A percentile compares a stretch with the other conserved stretches of the same genome.
These are phyloP conservation scores for Orbilia brochopaga DNA, from an alignment of 2,329 filamentous ascomycete species.

Conservation along the genomic window DNA sequence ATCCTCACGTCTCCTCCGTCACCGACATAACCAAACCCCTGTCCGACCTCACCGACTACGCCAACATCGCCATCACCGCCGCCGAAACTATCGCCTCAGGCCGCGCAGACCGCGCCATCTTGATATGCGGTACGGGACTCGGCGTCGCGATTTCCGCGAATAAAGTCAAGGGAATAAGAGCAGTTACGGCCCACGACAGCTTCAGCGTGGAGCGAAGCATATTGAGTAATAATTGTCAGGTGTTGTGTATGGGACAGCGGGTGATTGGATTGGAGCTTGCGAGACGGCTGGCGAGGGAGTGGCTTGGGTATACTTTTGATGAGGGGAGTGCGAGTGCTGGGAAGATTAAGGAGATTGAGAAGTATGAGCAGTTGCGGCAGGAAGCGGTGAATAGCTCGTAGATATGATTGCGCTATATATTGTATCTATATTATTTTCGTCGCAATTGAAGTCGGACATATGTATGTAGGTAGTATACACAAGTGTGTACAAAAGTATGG, in stretches of 20 bases:
- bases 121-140: conserved; percentile 85
- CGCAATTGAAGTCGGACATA: no score
- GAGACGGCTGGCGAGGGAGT: conserved; percentile 76
- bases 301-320: conserved; percentile 69
- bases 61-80: conserved; percentile 33
- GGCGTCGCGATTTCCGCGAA: conserved; percentile 89
- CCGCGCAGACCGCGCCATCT: conserved; percentile 75
- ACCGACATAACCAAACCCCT: conserved; percentile 40
- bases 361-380: conserved; percentile 17
- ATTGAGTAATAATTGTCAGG: conserved; percentile 84
- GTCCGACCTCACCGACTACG: conserved; percentile 55
- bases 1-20: conserved; percentile 29
- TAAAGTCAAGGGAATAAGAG: conserved; percentile 81
- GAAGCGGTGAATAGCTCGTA: conserved; percentile 22
- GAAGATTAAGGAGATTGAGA: conserved; percentile 45
- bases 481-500: no score
- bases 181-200: conserved; percentile 87
- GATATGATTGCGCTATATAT: background rate
- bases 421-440: no score
- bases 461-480: no score
- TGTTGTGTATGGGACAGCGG: conserved; percentile 83
- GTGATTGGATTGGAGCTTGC: conserved; percentile 83
- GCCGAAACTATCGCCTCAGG: conserved; percentile 66
- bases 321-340: conserved; percentile 29
- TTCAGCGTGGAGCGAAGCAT: conserved; percentile 82